Evolutionary conservation across 805 yeast genomes (phyloP), one percentile per base, ranked within the genome.

Genomic region (Pichia eremophila): DNA sequence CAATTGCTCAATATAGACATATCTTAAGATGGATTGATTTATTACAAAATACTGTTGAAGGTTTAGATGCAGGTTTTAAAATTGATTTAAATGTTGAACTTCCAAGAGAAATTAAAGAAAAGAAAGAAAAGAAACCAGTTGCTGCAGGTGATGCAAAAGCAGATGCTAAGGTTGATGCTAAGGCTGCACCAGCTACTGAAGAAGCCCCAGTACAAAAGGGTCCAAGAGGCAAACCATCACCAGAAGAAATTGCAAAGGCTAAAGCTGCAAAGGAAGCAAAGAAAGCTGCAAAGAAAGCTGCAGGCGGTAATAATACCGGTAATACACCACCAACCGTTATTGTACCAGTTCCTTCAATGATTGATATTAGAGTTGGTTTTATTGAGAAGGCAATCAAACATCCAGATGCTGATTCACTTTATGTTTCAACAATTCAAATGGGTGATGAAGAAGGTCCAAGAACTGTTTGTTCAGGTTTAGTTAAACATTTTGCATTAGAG

Each of bases 361-460:
- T 93, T 63, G 97, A 90, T 64, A 80, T 93, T 69, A 81, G 95
- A 64, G 96, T 93, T 53, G 99, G 99, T 46, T 88, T 83, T 75
- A 93, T 93, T 62, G 89, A 91, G 72, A 93, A 95, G 73, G 96
- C 97, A 46, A 75, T 86, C 62, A 87, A 86, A 67, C 99, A 93
- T 71, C 99, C 99, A 53, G 91, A 93, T 66, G 99, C 99, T 35
- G 99, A 93, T 69, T 77, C 96, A 2, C 74, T 93, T 59, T 93
- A 93, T 66, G 96, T 93, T 48, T 93, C 98, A 29, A 93, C 99
- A 45, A 93, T 93, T 59, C 87, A 95, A 54, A 81, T 86, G 74
- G 99, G 99, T 57, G 99, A 93, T 60, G 90, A 75, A 53, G 96
- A 87, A 65, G 95, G 95, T 51, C 99, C 99, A 62, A 81, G 99